Percentiles rank a stretch among this genome's conserved stretches.
Conservation (phyloP, 805 yeast species). For the Metschnikowia shivogae region DNA sequence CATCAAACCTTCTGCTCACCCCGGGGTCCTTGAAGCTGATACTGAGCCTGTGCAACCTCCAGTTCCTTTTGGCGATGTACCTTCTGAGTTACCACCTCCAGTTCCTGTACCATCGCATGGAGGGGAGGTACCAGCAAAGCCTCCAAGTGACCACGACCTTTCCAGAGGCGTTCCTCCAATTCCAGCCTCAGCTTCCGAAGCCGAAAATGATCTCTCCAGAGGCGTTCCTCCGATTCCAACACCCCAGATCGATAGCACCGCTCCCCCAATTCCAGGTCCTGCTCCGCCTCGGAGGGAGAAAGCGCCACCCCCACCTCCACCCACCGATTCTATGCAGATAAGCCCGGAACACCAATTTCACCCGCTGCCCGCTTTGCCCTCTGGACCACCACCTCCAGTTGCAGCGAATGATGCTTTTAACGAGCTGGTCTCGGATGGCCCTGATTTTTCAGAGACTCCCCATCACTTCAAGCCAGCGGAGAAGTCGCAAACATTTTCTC, state of each 20-base stretch:
- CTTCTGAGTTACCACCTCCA: neutral
- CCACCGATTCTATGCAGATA: constrained; percentile 9
- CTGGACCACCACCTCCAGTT: constrained; percentile 11
- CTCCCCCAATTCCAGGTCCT: constrained; percentile 16
- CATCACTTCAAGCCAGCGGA: neutral
- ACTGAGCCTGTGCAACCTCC: constrained; percentile 6
- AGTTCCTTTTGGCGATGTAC: constrained; percentile 7
- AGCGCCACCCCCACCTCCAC: constrained; percentile 7
- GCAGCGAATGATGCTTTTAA: constrained; percentile 3
- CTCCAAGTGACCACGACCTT: neutral
- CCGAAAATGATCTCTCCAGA: constrained; percentile 5
- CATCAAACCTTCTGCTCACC: constrained; percentile 1
- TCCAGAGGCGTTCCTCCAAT: constrained; percentile 14
- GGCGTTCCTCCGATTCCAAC: constrained; percentile 18
- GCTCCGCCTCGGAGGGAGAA: constrained; percentile 6
- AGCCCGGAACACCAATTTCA: neutral
- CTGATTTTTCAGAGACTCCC: constrained; percentile 6
- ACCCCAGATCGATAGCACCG: constrained; percentile 8
- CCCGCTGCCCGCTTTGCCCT: constrained; percentile 7
- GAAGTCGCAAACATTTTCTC: constrained; percentile 12
- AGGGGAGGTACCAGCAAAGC: neutral
- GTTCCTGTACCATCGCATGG: neutral
- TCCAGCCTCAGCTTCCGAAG: constrained; percentile 14
- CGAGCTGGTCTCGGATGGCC: constrained; percentile 12
- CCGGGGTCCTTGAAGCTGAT: constrained; percentile 1